Evolutionary conservation across 2,329 filamentous ascomycete species (phyloP).

Genomic region (Epichloe elymi): DNA sequence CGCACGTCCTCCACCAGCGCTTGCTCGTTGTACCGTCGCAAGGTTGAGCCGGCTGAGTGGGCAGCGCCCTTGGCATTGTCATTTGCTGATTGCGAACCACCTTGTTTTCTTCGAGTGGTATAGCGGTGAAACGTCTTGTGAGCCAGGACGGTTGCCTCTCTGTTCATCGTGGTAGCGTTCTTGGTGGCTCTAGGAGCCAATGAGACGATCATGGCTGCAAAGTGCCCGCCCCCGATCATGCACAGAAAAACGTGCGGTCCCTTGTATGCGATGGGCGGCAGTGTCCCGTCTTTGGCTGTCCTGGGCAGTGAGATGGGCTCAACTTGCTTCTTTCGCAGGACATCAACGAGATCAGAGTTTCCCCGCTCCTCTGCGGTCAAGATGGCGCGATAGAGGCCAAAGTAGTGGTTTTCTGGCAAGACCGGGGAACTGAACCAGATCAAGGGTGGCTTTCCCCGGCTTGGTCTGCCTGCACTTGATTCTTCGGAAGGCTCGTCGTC

Average conservation of each 20-base stretch:
- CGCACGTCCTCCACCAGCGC: slow-evolving; percentile 83
- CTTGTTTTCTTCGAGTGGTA: slow-evolving; percentile 90
- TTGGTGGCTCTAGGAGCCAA: slow-evolving; percentile 69
- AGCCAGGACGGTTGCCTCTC: slow-evolving; percentile 76
- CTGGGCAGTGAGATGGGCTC: slow-evolving; percentile 43
- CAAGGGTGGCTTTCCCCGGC: slow-evolving; percentile 56
- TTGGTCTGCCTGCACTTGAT: slow-evolving; percentile 30
- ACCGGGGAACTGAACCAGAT: slow-evolving; percentile 73
- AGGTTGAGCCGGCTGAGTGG: slow-evolving; percentile 79
- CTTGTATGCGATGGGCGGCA: slow-evolving; percentile 43
- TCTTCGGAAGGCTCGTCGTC: slow-evolving; percentile 32
- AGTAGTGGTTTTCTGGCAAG: slow-evolving; percentile 63
- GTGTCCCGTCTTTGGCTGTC: slow-evolving; percentile 42
- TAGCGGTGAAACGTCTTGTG: slow-evolving; percentile 98
- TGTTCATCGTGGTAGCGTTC: slow-evolving; percentile 55
- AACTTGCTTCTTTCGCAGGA: slow-evolving; percentile 66
- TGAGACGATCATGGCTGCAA: slow-evolving; percentile 90
- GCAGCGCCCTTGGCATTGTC: slow-evolving; percentile 89
- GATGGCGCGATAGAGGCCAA: slow-evolving; percentile 76
- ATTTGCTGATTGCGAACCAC: slow-evolving; percentile 86
- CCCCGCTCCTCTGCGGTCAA: slow-evolving; percentile 61
- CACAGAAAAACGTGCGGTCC: slow-evolving; percentile 87
- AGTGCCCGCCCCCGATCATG: slow-evolving; percentile 97
- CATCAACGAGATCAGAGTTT: slow-evolving; percentile 46
- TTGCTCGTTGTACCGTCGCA: slow-evolving; percentile 89